Percentiles rank a stretch among this genome's conserved stretches.
Evolutionary conservation across 176 grass and related monocot species (phyloP).

Genomic region (Phoenix dactylifera): DNA sequence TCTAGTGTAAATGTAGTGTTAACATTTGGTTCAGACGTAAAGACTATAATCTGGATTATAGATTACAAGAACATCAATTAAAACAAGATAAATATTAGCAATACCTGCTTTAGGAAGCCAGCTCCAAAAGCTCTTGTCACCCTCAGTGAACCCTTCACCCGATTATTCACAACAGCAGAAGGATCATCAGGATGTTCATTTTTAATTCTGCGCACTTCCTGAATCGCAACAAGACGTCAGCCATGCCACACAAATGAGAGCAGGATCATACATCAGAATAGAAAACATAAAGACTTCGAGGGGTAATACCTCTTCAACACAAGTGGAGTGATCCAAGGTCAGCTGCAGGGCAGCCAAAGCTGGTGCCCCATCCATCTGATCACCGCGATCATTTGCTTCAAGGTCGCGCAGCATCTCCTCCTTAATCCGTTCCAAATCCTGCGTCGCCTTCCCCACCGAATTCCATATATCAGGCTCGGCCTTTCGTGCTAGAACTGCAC

Average conservation of each 20-base stretch:
- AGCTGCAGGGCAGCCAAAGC: too few species aligned
- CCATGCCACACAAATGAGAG: too few species aligned
- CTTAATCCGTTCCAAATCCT: too few species aligned
- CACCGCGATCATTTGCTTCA: too few species aligned
- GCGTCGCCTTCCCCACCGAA: background rate
- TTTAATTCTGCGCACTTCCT: constrained; percentile 80
- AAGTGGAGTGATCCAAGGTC: too few species aligned
- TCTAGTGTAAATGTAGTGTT: too few species aligned
- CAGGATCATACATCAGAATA: too few species aligned
- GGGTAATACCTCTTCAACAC: too few species aligned
- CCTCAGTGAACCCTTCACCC: constrained; percentile 93
- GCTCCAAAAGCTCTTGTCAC: constrained; percentile 93
- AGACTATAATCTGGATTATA: background rate
- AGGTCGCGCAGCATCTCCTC: too few species aligned
- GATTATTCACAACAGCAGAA: constrained; percentile 53
- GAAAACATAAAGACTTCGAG: too few species aligned
- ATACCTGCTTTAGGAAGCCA: constrained; percentile 91
- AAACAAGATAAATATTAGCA: too few species aligned
- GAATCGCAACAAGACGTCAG: background rate
- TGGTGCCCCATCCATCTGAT: too few species aligned
- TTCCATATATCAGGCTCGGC: constrained; percentile 1
- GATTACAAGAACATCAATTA: background rate
- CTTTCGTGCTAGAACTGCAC: constrained; percentile 65
- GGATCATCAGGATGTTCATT: constrained; percentile 86
- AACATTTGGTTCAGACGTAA: background rate